These are phyloP conservation scores for Pichia paraexigua DNA, from an alignment of 805 yeast genomes.

Conservation along the genomic window DNA sequence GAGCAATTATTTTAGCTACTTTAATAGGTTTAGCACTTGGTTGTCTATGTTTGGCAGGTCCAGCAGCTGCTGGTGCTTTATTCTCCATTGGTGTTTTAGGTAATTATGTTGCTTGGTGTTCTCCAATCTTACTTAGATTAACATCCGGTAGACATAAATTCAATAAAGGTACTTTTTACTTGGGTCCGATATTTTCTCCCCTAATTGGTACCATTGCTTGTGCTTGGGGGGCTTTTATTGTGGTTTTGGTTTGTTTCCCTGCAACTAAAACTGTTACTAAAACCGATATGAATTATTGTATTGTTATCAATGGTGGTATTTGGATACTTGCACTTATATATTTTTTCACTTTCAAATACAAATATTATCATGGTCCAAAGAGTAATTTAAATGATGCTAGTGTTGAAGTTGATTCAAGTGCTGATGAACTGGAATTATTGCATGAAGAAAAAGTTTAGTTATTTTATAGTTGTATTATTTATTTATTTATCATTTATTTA, in stretches of 20 bases:
- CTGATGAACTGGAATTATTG: constrained; percentile 2
- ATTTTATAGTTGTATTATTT: not conserved
- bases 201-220: constrained; percentile 39
- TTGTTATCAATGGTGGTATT: constrained; percentile 28
- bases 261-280: constrained; percentile 29
- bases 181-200: constrained; percentile 43
- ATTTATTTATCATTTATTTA: too few relatives aligned
- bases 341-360: constrained; percentile 20
- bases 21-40: constrained; percentile 42
- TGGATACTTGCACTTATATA: constrained; percentile 21
- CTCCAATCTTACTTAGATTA: constrained; percentile 45
- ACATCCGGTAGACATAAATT: constrained; percentile 41
- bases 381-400: constrained; percentile 15
- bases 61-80: constrained; percentile 55
- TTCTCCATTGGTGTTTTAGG: constrained; percentile 55
- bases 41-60: constrained; percentile 44
- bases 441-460: not conserved
- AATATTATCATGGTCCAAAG: constrained; percentile 22
- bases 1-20: constrained; percentile 50
- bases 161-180: constrained; percentile 54
- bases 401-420: constrained; percentile 5
- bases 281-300: constrained; percentile 30
- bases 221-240: constrained; percentile 41
- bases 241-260: constrained; percentile 55
- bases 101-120: constrained; percentile 52